Evolutionary conservation across 306 rosid genomes (phyloP), one percentile per base, ranked within the genome.

Genomic region (Luffa acutangula): DNA sequence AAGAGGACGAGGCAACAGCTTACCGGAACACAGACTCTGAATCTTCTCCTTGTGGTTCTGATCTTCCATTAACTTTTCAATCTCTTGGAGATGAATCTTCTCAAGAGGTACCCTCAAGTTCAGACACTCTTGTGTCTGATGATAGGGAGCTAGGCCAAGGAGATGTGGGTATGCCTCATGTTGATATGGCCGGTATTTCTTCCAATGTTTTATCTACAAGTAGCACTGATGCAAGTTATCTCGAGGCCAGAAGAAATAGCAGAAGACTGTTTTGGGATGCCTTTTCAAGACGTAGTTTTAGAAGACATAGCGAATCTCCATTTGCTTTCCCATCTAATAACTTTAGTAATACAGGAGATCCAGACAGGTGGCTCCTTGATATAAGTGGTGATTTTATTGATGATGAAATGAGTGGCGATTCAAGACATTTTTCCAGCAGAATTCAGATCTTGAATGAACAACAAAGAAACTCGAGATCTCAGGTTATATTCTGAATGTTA

Each of bases 261-360:
- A 89, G 98, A 85, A 87, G 98, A 79, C 84, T 92, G 25, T 91
- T 92, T 80, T 91, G 95, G 95, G 97, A 92, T 85, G 96, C 97
- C 42, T 91, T 92, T 80, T 95, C 97, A 81, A 87, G 89, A 71
- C 92, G 97, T 71, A 89, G 90, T 87, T 91, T 94, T 76, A 87
- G 98, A 86, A 90, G 97, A 83, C 88, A 85, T 57, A 85, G 89
- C 75, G 96, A 92, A 81, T 91, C 98, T 82, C 91, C 93, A 48
- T 75, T 91, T 57, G 81, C 90, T 81, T 87, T 91, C 81, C 89
- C 97, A 54, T 73, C 89, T 34, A 90, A 90, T 81, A 96, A 86
- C 62, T 51, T 85, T 11, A 92, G 89, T 82, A 90, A 86, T 78
- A 71, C 84, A 63, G 91, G 92, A 82, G 90, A 91, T 82, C 93